Base-by-base conservation (phyloP, 2,329 filamentous ascomycete species). In the Calonectria henricotiae region DNA sequence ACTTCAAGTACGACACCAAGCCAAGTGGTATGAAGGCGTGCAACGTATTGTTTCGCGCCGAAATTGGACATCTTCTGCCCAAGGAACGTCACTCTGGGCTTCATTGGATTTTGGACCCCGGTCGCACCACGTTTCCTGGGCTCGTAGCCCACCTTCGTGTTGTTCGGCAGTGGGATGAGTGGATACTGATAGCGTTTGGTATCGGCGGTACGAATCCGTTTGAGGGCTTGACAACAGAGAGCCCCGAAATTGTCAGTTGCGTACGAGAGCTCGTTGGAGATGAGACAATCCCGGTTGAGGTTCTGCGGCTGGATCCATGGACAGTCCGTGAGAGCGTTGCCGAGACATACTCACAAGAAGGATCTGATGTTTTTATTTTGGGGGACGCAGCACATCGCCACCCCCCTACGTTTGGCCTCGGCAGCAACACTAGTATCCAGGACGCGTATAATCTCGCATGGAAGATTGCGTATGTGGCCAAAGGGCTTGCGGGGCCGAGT, bases 111-210 rank as follows among this genome's bases (percentile, higher is more conserved):
- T 82, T 91, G 76, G 85, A 86, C 71, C 89, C 90, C 0, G 86
- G 89, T 67, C 79, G 78, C 2, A 90, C 87, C 79, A 88, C 83
- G 0, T 89, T 86, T 85, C 81, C 82, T 37, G 80, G 78, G 3
- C 79, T 89, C 72, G 82, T 86, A 2, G 47, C 25, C 27, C 47
- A 51, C 15, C 27, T 51, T 12, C 83, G 90, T 27, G 91, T 92
- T 89, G 89, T 92, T 5, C 89, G 87, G 80, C 86, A 89, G 0
- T 92, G 89, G 89, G 77, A 87, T 72, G 87, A 92, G 80, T 92
- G 89, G 89, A 84, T 89, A 81, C 88, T 88, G 51, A 88, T 89
- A 67, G 77, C 90, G 17, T 80, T 90, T 20, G 47, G 47, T 15
- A 25, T 25, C 11, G 13, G 8, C 25, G 47, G 47, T 15, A 51